Percentiles rank a stretch among this genome's conserved stretches.
Conservation (phyloP, 352 stramenopile species). For the Globisporangium nunn region DNA sequence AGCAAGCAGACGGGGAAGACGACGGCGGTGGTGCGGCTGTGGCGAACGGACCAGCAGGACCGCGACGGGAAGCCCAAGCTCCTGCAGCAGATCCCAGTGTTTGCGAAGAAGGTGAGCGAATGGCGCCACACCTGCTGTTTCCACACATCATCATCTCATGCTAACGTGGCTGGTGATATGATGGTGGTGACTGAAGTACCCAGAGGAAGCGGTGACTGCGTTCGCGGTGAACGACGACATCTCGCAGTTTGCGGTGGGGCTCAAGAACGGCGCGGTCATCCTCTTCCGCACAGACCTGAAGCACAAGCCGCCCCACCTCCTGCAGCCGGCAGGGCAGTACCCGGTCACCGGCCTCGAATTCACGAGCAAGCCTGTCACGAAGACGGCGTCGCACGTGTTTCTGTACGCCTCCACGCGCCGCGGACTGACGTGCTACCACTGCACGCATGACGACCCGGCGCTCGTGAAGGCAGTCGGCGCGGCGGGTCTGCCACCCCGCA, state of each 20-base stretch:
- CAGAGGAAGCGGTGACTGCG: constrained; percentile 80
- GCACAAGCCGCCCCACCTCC: constrained; percentile 58
- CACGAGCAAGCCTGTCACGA: constrained; percentile 67
- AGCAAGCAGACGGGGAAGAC: constrained; percentile 55
- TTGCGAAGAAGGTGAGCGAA: constrained; percentile 73
- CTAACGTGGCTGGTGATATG: neutral
- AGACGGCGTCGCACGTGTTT: constrained; percentile 56
- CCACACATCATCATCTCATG: neutral
- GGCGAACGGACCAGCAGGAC: constrained; percentile 86
- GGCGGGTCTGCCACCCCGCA: constrained; percentile 53
- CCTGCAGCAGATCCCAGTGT: constrained; percentile 81
- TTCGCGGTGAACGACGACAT: constrained; percentile 83
- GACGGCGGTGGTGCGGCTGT: constrained; percentile 77
- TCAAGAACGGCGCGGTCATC: constrained; percentile 83
- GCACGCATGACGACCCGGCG: constrained; percentile 73
- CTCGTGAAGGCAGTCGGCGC: constrained; percentile 61
- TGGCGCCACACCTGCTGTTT: neutral
- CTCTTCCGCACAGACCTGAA: constrained; percentile 77
- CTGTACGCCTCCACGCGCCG: constrained; percentile 75
- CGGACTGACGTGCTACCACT: constrained; percentile 81
- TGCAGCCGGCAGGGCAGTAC: constrained; percentile 75
- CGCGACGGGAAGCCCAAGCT: constrained; percentile 79
- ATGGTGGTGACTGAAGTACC: constrained; percentile 29
- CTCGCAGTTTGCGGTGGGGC: constrained; percentile 68
- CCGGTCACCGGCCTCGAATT: constrained; percentile 75